Percentiles rank a stretch among this genome's conserved stretches.
phyloP scores from a whole-genome alignment of 176 grass and related monocot genomes.

The Carex littledalei region DNA sequence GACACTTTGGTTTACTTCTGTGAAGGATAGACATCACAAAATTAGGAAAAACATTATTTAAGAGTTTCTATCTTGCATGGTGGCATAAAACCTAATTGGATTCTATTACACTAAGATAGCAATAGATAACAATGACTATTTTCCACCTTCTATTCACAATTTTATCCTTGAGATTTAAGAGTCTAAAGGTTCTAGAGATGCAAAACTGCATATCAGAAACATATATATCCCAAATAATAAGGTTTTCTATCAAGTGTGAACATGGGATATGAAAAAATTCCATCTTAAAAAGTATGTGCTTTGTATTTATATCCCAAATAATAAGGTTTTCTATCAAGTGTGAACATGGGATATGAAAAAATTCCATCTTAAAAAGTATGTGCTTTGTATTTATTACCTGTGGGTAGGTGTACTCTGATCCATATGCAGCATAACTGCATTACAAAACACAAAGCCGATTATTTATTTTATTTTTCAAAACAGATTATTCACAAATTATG shows the following conservation, averaged over 20 bases:
- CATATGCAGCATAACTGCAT: slow-evolving; percentile 86
- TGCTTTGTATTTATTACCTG: slow-evolving; percentile 56
- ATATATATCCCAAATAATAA: not conserved
- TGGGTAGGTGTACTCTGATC: slow-evolving; percentile 76
- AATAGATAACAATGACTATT: not conserved
- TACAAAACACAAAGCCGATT: slow-evolving; percentile 5
- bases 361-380: not conserved
- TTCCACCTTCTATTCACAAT: not conserved
- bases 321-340: not conserved
- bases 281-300: not conserved
- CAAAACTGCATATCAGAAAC: not conserved
- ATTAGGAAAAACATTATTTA: not conserved
- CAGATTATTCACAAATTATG: not conserved
- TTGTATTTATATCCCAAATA: not conserved
- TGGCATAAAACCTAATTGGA: not conserved
- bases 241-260: not conserved
- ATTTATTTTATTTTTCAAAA: not conserved
- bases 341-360: not conserved
- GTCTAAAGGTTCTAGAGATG: not conserved
- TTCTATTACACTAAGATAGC: not conserved
- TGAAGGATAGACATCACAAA: not conserved
- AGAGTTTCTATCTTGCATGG: not conserved
- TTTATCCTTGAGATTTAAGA: not conserved
- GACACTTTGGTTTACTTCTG: not conserved
- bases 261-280: not conserved